Conservation (phyloP, 345 rosid species). For the Linum usitatissimum region DNA sequence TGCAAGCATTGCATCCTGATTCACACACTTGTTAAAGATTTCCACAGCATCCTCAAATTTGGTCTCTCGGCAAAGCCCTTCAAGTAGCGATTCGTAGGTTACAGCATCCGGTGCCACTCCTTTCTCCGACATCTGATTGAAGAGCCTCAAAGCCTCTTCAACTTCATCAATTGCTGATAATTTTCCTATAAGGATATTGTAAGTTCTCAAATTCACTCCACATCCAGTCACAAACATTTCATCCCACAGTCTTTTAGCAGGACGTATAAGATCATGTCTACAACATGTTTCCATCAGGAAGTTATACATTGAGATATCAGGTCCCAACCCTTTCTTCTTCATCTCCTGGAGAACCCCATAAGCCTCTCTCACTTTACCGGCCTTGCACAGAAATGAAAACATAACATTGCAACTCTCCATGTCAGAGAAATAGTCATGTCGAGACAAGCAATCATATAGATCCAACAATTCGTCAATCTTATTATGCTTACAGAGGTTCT, state of each 20-base stretch:
- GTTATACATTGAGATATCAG: slow-evolving; percentile 55
- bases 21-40: slow-evolving; percentile 37
- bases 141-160: slow-evolving; percentile 63
- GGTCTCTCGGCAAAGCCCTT: slow-evolving; percentile 57
- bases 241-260: slow-evolving; percentile 90
- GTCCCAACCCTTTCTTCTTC: slow-evolving; percentile 65
- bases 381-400: slow-evolving; percentile 59
- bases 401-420: slow-evolving; percentile 44
- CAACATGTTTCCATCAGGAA: slow-evolving; percentile 76
- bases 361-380: slow-evolving; percentile 68
- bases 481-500: slow-evolving; percentile 51
- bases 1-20: slow-evolving; percentile 35
- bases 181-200: slow-evolving; percentile 54
- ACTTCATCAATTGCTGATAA: slow-evolving; percentile 54
- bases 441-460: slow-evolving; percentile 39
- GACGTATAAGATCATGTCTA: slow-evolving; percentile 65
- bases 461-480: slow-evolving; percentile 42
- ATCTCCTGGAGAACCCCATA: slow-evolving; percentile 62
- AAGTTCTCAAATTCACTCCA: slow-evolving; percentile 47
- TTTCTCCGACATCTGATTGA: slow-evolving; percentile 57
- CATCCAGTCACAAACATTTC: slow-evolving; percentile 82
- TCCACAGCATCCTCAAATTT: slow-evolving; percentile 45
- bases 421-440: slow-evolving; percentile 41
- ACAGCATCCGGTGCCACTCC: slow-evolving; percentile 46
- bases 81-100: slow-evolving; percentile 44